phyloP scores from a whole-genome alignment of 169 alveolate genomes.

The Plasmodium vivax region DNA sequence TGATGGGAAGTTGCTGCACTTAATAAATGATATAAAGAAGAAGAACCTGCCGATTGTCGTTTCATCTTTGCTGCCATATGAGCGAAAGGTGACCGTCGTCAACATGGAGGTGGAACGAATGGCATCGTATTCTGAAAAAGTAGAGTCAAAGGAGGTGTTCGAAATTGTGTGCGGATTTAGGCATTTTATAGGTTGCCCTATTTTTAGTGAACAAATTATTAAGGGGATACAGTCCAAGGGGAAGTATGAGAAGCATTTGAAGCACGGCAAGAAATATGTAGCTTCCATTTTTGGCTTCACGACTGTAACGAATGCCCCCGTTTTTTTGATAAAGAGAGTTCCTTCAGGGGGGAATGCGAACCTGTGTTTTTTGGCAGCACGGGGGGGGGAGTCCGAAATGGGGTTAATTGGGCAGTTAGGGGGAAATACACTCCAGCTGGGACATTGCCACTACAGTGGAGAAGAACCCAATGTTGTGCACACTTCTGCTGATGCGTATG shows the following conservation, averaged over 20 bases:
- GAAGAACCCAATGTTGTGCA: background rate
- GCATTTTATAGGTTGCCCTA: slow-evolving; percentile 86
- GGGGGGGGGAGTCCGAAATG: background rate
- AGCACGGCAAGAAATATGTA: slow-evolving; percentile 79
- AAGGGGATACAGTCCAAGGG: slow-evolving; percentile 79
- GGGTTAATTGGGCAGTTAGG: background rate
- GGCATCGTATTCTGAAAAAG: slow-evolving; percentile 77
- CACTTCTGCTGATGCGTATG: background rate
- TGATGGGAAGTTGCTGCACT: slow-evolving; percentile 65
- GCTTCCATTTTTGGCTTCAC: slow-evolving; percentile 86
- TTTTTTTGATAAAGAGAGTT: slow-evolving; percentile 28
- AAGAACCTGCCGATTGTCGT: slow-evolving; percentile 84
- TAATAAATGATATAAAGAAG: background rate
- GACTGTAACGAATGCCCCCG: slow-evolving; percentile 84
- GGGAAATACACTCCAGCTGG: background rate
- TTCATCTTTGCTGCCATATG: slow-evolving; percentile 93
- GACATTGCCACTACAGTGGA: background rate
- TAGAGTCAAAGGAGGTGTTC: slow-evolving; percentile 87
- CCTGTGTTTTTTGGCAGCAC: background rate
- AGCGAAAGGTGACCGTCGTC: slow-evolving; percentile 93
- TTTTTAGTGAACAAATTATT: slow-evolving; percentile 83
- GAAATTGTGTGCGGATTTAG: slow-evolving; percentile 94
- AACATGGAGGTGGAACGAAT: slow-evolving; percentile 89
- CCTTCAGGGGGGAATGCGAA: background rate
- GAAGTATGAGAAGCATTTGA: slow-evolving; percentile 76